A percentile compares a stretch with the other conserved stretches of the same genome.
phyloP scores from a whole-genome alignment of 768 basidiomycete genomes.

The Leccinum rimulosum region DNA sequence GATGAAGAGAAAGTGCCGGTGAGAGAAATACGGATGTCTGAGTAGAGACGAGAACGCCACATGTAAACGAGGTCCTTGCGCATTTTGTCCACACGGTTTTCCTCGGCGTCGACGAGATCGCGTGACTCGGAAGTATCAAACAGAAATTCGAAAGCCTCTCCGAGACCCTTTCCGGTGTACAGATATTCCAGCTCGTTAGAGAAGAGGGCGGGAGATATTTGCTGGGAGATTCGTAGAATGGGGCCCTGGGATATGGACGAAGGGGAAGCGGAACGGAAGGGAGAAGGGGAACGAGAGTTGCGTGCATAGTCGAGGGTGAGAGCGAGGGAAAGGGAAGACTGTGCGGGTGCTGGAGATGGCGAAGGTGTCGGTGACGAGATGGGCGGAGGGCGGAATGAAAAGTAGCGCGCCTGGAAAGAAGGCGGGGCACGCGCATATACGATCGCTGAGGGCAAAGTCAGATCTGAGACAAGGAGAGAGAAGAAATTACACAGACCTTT shows the following conservation, averaged over 20 bases:
- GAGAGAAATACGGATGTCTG: constrained; percentile 83
- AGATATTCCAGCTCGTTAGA: constrained; percentile 90
- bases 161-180: constrained; percentile 89
- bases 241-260: constrained; percentile 41
- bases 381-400: constrained; percentile 67
- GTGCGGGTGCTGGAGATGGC: constrained; percentile 49
- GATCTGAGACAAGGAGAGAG: background rate
- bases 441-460: constrained; percentile 54
- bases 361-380: constrained; percentile 50
- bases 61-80: constrained; percentile 93
- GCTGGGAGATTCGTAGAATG: constrained; percentile 61
- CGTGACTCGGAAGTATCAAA: constrained; percentile 57
- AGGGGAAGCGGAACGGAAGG: constrained; percentile 44
- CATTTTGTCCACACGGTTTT: constrained; percentile 73
- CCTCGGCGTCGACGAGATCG: constrained; percentile 47
- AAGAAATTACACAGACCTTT: constrained; percentile 60
- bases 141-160: constrained; percentile 84
- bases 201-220: constrained; percentile 78
- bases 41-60: constrained; percentile 94
- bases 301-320: constrained; percentile 42
- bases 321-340: constrained; percentile 61
- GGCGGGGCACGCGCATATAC: constrained; percentile 94
- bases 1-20: constrained; percentile 64
- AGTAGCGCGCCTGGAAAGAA: constrained; percentile 86
- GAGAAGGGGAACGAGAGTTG: constrained; percentile 46